phyloP scores from a whole-genome alignment of 164 flowering plant genomes.

The Vitis rotundifolia region DNA sequence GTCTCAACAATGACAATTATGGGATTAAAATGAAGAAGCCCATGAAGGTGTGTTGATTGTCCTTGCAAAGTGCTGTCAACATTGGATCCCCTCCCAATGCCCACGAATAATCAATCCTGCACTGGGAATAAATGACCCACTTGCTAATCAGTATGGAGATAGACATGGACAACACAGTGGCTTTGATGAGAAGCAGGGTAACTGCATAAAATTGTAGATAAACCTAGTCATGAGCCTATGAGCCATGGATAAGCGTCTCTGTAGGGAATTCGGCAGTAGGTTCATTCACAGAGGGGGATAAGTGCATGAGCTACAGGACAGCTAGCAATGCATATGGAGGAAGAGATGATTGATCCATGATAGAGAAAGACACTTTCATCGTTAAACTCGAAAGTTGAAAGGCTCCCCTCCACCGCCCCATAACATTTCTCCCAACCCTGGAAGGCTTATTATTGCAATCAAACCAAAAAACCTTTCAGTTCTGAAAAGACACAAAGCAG shows the following conservation, averaged over 20 bases:
- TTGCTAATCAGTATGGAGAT: too few species aligned
- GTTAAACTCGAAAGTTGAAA: conserved; percentile 43
- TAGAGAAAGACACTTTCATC: conserved; percentile 51
- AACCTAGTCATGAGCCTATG: not conserved
- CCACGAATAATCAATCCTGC: too few species aligned
- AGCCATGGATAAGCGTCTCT: not conserved
- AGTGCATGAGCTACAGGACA: not conserved
- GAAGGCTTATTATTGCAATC: conserved; percentile 11
- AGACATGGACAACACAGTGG: too few species aligned
- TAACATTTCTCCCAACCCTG: not conserved
- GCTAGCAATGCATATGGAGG: conserved; percentile 11
- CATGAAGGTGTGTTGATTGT: too few species aligned
- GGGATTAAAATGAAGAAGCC: too few species aligned
- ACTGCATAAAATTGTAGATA: not conserved
- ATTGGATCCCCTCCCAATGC: too few species aligned
- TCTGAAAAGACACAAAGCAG: conserved; percentile 39
- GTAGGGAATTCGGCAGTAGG: not conserved
- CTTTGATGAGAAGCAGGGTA: not conserved
- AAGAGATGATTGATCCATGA: conserved; percentile 25
- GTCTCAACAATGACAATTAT: too few species aligned
- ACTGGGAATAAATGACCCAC: too few species aligned
- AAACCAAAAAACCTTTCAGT: conserved; percentile 15
- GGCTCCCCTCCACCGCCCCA: conserved; percentile 15
- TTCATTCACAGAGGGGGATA: not conserved
- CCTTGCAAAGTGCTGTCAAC: too few species aligned